Base-by-base conservation (phyloP, 805 yeast genomes). In the Wickerhamia fluorescens region DNA sequence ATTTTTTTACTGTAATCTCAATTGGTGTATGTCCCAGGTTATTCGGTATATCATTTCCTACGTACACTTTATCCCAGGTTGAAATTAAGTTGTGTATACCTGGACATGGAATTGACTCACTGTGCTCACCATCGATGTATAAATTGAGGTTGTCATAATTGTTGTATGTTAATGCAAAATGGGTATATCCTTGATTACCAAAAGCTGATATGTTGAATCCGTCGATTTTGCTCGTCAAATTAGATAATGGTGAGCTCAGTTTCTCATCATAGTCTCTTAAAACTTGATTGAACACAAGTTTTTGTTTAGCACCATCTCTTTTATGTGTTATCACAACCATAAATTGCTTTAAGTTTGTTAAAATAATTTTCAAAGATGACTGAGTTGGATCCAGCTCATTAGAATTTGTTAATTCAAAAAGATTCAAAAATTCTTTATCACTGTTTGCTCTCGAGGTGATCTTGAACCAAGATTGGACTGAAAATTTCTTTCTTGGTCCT, bases 111-210 rank as follows among this genome's bases (percentile, higher is more conserved):
- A 61, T 58, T 10, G 60, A 56, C 33, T 65, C 68, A 20, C 60
- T 53, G 31, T 64, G 66, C 21, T 70, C 69, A 0, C 78, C 77
- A 38, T 74, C 66, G 9, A 74, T 47, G 41, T 45, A 71, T 5
- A 73, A 44, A 35, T 63, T 69, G 16, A 71, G 49, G 34, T 60
- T 61, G 16, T 49, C 42, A 36, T 47, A 51, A 8, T 35, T 37
- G 34, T 64, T 68, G 36, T 53, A 63, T 1, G 66, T 61, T 20
- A 63, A 42, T 6, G 47, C 56, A 14, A 64, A 45, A 26, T 57
- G 61, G 4, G 53, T 35, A 43, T 46, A 40, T 33, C 53, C 48
- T 41, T 40, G 39, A 14, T 30, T 35, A 11, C 26, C 13, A 10
- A 32, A 29, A 13, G 44, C 44, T 14, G 38, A 25, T 11, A 21